Percentiles rank a stretch among this genome's conserved stretches.
These are phyloP conservation scores for Aspergillus sp. DNA, from an alignment of 2,329 filamentous ascomycete genomes.

Conservation along the genomic window DNA sequence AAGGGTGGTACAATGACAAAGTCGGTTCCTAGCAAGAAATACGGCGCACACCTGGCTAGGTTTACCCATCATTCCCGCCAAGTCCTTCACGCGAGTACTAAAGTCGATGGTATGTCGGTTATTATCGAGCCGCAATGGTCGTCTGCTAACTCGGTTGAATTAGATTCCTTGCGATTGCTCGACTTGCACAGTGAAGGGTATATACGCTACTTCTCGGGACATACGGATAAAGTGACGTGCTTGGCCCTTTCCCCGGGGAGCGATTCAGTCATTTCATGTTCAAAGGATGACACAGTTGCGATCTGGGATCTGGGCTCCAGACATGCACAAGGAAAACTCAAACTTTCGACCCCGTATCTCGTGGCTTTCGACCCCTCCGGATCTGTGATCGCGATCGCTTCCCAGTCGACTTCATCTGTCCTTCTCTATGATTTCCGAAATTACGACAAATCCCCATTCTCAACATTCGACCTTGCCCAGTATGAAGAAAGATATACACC, in stretches of 20 bases:
- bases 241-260: conserved; percentile 80
- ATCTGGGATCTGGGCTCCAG: conserved; percentile 86
- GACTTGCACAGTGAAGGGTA: conserved; percentile 91
- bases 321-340: conserved; percentile 75
- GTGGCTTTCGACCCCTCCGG: conserved; percentile 90
- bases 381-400: conserved; percentile 85
- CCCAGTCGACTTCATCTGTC: conserved; percentile 73
- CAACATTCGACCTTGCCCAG: conserved; percentile 72
- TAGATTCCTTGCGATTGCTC: conserved; percentile 78
- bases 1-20: conserved; percentile 88
- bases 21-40: conserved; percentile 90
- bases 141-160: not conserved
- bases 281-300: conserved; percentile 84
- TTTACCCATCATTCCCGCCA: conserved; percentile 91
- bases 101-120: conserved; percentile 70
- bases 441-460: conserved; percentile 88
- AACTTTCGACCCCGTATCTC: conserved; percentile 77
- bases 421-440: conserved; percentile 92
- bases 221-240: conserved; percentile 79
- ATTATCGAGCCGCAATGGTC: not conserved
- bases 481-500: conserved; percentile 56
- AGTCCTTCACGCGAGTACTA: conserved; percentile 94
- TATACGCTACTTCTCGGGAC: conserved; percentile 92
- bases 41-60: conserved; percentile 88
- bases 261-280: conserved; percentile 91